Evolutionary conservation across 345 rosid genomes (phyloP).

Genomic region (Citrus unshiu): DNA sequence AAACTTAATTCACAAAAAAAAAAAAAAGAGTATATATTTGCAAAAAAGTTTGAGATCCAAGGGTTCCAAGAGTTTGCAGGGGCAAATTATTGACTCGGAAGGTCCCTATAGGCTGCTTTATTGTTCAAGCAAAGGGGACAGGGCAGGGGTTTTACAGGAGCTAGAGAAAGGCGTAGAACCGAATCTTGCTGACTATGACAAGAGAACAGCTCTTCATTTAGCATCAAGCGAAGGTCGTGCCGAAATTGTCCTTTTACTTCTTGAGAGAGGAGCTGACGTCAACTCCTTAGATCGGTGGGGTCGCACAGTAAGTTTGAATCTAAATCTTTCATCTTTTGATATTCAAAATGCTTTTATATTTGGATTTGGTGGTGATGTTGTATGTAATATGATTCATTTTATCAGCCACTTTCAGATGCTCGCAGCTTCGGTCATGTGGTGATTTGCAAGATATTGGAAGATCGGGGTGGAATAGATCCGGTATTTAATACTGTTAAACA

Average conservation of each 20-base stretch:
- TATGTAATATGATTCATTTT: background rate
- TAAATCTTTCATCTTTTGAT: background rate
- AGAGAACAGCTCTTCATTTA: slow-evolving; percentile 67
- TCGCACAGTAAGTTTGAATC: slow-evolving; percentile 52
- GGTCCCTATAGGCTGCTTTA: slow-evolving; percentile 47
- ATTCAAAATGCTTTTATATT: background rate
- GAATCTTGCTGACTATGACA: slow-evolving; percentile 52
- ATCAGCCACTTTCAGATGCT: slow-evolving; percentile 66
- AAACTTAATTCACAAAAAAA: too few species aligned
- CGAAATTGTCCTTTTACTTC: slow-evolving; percentile 48
- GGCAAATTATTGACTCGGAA: slow-evolving; percentile 28
- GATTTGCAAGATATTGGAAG: slow-evolving; percentile 48
- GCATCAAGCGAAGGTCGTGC: slow-evolving; percentile 60
- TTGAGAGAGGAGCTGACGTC: slow-evolving; percentile 56
- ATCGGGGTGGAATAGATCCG: slow-evolving; percentile 56
- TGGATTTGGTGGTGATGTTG: background rate
- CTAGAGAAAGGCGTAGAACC: slow-evolving; percentile 47
- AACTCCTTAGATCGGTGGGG: slow-evolving; percentile 62
- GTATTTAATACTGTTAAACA: slow-evolving; percentile 20
- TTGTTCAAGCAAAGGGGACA: slow-evolving; percentile 53
- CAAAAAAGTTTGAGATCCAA: too few species aligned
- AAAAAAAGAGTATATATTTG: background rate
- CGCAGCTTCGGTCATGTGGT: slow-evolving; percentile 40
- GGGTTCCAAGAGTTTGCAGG: slow-evolving; percentile 19
- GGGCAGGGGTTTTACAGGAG: slow-evolving; percentile 48